These are phyloP conservation scores for Athelia psychrophila DNA, from an alignment of 1,284 basidiomycete species.

Conservation along the genomic window DNA sequence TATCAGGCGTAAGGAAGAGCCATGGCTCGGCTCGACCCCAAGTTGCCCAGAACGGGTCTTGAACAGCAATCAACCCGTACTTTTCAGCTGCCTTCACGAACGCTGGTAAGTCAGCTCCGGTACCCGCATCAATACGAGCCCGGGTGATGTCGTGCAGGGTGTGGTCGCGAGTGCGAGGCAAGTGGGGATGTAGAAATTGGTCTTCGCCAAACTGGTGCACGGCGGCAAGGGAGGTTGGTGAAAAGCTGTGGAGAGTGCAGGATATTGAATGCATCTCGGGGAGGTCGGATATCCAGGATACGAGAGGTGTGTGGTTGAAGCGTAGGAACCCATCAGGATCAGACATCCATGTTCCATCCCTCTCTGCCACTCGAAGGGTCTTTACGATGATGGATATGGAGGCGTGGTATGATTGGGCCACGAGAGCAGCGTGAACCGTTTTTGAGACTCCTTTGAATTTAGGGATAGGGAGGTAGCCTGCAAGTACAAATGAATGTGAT, in stretches of 20 bases:
- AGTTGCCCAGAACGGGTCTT: not conserved
- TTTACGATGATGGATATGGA: too few relatives aligned
- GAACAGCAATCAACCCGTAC: not conserved
- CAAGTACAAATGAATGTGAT: not conserved
- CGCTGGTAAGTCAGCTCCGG: not conserved
- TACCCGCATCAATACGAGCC: not conserved
- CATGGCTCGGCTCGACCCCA: not conserved
- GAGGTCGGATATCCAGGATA: slow-evolving; percentile 6
- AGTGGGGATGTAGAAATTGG: not conserved
- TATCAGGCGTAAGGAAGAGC: not conserved
- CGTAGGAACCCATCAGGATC: too few relatives aligned
- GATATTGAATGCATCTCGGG: slow-evolving; percentile 7
- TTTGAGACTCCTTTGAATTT: slow-evolving; percentile 1
- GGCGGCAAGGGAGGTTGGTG: not conserved
- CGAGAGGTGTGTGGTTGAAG: slow-evolving; percentile 7
- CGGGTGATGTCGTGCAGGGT: not conserved
- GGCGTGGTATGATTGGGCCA: too few relatives aligned
- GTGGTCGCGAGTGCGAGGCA: not conserved
- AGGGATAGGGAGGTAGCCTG: slow-evolving; percentile 1
- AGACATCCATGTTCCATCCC: too few relatives aligned
- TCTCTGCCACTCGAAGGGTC: too few relatives aligned
- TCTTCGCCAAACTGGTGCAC: not conserved
- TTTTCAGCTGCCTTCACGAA: not conserved
- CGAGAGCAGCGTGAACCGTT: slow-evolving; percentile 5
- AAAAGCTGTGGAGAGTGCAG: not conserved